Evolutionary conservation across 192 early-diverging fungal genomes (phyloP), one percentile per base, ranked within the genome.

Genomic region (Coemansia sp.): DNA sequence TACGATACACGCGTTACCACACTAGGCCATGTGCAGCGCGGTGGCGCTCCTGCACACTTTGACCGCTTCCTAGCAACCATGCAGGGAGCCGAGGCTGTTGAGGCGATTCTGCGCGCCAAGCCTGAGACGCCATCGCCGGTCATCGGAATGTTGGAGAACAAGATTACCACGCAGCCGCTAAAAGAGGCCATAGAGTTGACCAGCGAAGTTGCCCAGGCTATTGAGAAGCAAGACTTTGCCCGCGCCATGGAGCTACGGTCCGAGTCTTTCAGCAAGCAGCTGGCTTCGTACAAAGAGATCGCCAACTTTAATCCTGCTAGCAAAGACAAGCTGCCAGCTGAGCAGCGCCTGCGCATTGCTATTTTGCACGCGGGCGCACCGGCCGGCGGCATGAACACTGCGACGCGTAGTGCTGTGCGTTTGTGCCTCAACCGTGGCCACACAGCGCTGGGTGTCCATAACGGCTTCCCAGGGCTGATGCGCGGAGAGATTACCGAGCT

Each of bases 301-400:
- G 84, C 88, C 27, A 59, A 82, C 55, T 76, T 59, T 66, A 61
- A 78, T 63, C 63, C 61, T 0, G 66, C 59, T 59, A 82, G 67
- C 68, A 74, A 74, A 67, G 68, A 80, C 65, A 67, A 64, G 57
- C 64, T 78, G 29, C 75, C 72, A n/a, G 67, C 72, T n/a, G 42
- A 67, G 24, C 68, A 88, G 69, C 74, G 85, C 7, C 73, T 98
- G 32, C 88, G 94, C 50, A 89, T 98, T 36, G 96, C 88, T 58
- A 95, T 98, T 64, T 79, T 96, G 39, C 95, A 97, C 66, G 87
- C 92, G 19, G 96, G 96, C 54, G 96, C 96, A 20, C 96, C 96
- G 20, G 96, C 96, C 14, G 94, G 94, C 53, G 96, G 96, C 36
- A 96, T 97, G 94, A 98, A 97, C 78, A 88, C 95, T 32, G 96